phyloP scores from a whole-genome alignment of 2,329 filamentous ascomycete species.

The Thielaviopsis punctulata region DNA sequence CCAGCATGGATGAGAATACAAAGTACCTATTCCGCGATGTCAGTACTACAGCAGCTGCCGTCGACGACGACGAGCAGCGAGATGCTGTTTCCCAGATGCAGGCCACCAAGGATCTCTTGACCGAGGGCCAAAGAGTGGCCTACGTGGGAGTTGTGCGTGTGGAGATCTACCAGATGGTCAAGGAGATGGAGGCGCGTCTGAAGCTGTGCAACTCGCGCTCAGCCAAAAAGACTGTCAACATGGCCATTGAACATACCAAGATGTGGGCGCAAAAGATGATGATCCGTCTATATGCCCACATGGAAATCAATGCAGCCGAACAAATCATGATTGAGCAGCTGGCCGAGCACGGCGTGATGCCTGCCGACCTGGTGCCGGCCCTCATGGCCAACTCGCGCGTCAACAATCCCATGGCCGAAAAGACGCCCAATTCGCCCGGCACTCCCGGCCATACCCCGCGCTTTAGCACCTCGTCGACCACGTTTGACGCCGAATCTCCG shows the following conservation, averaged over 20 bases:
- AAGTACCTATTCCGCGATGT: slow-evolving; percentile 80
- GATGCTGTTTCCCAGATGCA: slow-evolving; percentile 84
- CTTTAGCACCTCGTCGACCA: slow-evolving; percentile 13
- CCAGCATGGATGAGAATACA: slow-evolving; percentile 94
- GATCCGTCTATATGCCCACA: slow-evolving; percentile 82
- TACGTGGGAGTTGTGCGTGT: slow-evolving; percentile 84
- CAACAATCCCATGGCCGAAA: slow-evolving; percentile 69
- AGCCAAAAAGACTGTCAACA: slow-evolving; percentile 53
- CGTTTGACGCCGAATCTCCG: slow-evolving; percentile 23
- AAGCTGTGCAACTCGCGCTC: slow-evolving; percentile 31
- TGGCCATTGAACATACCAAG: slow-evolving; percentile 59
- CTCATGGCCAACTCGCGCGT: slow-evolving; percentile 87
- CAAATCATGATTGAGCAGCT: slow-evolving; percentile 99
- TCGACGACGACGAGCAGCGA: slow-evolving; percentile 64
- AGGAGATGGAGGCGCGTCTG: slow-evolving; percentile 36
- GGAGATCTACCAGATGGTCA: slow-evolving; percentile 61
- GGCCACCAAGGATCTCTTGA: slow-evolving; percentile 86
- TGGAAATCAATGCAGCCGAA: slow-evolving; percentile 84
- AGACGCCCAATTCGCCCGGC: slow-evolving; percentile 5
- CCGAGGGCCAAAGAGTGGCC: slow-evolving; percentile 86
- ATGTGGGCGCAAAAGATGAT: slow-evolving; percentile 99
- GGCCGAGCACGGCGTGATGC: slow-evolving; percentile 75
- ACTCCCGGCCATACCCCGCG: slow-evolving; percentile 8
- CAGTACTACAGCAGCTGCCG: slow-evolving; percentile 39
- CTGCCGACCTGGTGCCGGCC: slow-evolving; percentile 65